Percentiles rank a stretch among this genome's conserved stretches.
These are phyloP conservation scores for Guyanaporus albipodus DNA, from an alignment of 768 basidiomycete genomes.

Conservation along the genomic window DNA sequence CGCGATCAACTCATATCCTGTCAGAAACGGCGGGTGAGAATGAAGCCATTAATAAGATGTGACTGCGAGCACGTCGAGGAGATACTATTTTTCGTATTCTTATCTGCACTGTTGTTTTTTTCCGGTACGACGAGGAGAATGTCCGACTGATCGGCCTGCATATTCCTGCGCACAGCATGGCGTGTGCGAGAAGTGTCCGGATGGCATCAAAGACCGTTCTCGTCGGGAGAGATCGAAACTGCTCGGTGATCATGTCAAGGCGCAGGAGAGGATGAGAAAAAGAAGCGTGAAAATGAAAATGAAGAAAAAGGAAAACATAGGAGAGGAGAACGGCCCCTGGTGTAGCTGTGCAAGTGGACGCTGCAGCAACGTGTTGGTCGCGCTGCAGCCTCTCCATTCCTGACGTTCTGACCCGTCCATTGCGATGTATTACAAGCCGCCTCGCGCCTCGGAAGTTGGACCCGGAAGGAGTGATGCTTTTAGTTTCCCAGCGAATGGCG, in stretches of 20 bases:
- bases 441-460: slow-evolving; percentile 9
- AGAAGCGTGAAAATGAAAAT: background rate
- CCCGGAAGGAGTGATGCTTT: background rate
- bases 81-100: background rate
- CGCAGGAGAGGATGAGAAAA: background rate
- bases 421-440: slow-evolving; percentile 3
- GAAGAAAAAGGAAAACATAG: background rate
- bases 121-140: background rate
- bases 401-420: background rate
- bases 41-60: slow-evolving; percentile 5
- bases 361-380: slow-evolving; percentile 23
- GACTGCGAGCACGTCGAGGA: slow-evolving; percentile 1
- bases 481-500: background rate
- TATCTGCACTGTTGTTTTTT: slow-evolving; percentile 13
- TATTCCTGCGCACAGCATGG: background rate
- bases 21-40: slow-evolving; percentile 1
- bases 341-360: slow-evolving; percentile 5
- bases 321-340: background rate
- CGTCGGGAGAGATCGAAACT: background rate
- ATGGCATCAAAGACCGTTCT: background rate
- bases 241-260: no score
- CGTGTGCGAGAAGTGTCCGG: background rate
- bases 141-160: background rate
- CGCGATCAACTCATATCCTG: slow-evolving; percentile 14
- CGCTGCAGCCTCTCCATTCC: slow-evolving; percentile 16